Base-by-base conservation (phyloP, 306 rosid genomes). In the Vigna nakashimae region DNA sequence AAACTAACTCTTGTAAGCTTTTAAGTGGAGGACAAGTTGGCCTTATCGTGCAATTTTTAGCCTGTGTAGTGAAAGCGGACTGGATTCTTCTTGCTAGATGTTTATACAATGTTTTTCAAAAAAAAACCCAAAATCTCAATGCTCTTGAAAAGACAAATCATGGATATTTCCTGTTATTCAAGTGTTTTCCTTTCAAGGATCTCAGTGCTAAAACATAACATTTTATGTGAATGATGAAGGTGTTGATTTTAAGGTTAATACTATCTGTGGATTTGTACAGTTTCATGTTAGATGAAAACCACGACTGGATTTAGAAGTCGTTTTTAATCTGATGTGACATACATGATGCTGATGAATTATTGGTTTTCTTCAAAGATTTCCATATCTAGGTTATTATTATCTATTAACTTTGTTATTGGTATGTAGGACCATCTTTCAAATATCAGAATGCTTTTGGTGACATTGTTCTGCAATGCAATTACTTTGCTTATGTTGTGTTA, bases 371-470 rank as follows among this genome's bases (percentile, higher is more conserved):
- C 15, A n/a, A 68, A 52, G 45, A 60, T 17, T 69, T 74, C 48
- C 46, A 30, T 69, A 63, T 51, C 32, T 59, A 1, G 34, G 60
- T 58, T 34, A 64, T 58, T 34, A 64, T 70, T 64, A 24, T 42
- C 55, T 62, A 49, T 72, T 66, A 14, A 26, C 28, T 57, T 68
- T 42, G 30, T 73, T 73, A 34, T 65, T 14, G 15, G 42, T 40
- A 59, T 10, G 62, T 49, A 28, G 64, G 63, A 51, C 58, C 65
- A 30, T 78, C 18, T 73, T 74, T 79, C 49, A 43, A 67, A 64
- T 83, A 74, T 83, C 64, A 50, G 74, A 59, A 62, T 68, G 74
- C 75, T 60, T 66, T 67, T 77, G 32, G 48, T 68, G 26, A 65
- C 59, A 34, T 28, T 66, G 68, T 68, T 57, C 42, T 57, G 76